Evolutionary conservation across 139 green algal genomes (phyloP), one percentile per base, ranked within the genome.

Genomic region (Coelastrella sp.): DNA sequence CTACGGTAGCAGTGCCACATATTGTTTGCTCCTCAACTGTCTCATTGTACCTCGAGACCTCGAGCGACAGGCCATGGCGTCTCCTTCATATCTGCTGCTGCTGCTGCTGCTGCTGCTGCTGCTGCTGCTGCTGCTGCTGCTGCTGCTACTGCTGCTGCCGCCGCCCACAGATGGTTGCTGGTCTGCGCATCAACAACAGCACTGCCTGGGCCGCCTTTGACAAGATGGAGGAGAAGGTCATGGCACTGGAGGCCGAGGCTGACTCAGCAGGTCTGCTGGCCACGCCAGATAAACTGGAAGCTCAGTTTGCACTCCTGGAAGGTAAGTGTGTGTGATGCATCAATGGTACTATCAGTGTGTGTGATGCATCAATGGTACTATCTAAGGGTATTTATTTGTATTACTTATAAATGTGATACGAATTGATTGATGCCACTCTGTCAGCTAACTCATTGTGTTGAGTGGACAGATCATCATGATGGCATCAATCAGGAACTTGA

Each of bases 141-240:
- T 66, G 7, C n/a, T 14, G 19, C 7, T 59, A 6, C 19, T 59
- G 35, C 66, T 60, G 35, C 84, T 58, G 19, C 9, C 25, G 20
- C 58, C 59, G 27, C n/a, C 8, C n/a, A 7, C 73, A 94, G 78
- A 95, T 97, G 92, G 93, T 98, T 12, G 93, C 92, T 49, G 93
- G 95, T 4, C 92, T 99, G 78, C 95, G 93, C 90, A 97, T 96
- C 80, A 97, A 87, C 85, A 90, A 83, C 80, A 63, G 89, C 93
- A 97, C 83, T 86, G 94, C 96, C 6, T 93, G 97, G 63, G 95
- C 95, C 0, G 98, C 97, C 17, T 99, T 99, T 93, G 97, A 99
- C 88, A 96, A 95, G 84, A 99, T 99, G 98, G 98, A 99, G 93
- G 97, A 99, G 94, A 99, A 99, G 93, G 96, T 99, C 70, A 84